Conservation (phyloP, 148 eudicot species). For the Vaccinium vitisidaea region DNA sequence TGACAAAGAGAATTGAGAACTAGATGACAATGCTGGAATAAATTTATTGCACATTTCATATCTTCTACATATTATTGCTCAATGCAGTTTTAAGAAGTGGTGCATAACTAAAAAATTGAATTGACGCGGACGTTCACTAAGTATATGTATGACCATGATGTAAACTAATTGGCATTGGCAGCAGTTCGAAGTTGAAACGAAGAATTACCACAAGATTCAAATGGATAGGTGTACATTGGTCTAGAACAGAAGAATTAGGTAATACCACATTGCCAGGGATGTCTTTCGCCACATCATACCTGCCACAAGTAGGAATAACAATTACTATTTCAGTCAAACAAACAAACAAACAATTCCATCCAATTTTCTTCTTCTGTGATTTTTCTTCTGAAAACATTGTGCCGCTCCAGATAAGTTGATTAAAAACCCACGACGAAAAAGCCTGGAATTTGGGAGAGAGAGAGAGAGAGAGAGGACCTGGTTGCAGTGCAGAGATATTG, state of each 20-base stretch:
- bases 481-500: conserved; percentile 79
- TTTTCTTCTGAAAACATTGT: background rate
- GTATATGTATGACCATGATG: background rate
- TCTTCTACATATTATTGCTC: background rate
- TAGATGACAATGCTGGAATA: background rate
- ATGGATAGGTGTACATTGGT: conserved; percentile 82
- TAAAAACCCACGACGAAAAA: too few relatives aligned
- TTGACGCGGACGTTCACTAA: background rate
- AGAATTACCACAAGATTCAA: conserved; percentile 87
- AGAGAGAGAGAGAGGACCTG: conserved; percentile 39
- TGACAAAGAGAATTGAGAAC: background rate
- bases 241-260: conserved; percentile 48
- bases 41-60: background rate
- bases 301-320: conserved; percentile 20
- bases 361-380: background rate
- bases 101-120: background rate
- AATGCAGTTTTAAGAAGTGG: background rate
- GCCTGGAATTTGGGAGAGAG: too few relatives aligned
- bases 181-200: background rate
- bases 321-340: too few relatives aligned
- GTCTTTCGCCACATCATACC: conserved; percentile 61
- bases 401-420: too few relatives aligned
- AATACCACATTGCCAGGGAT: conserved; percentile 43
- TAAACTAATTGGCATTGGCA: background rate
- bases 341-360: background rate